phyloP scores from a whole-genome alignment of 2,329 filamentous ascomycete species.

The Blumeriella jaapii region DNA sequence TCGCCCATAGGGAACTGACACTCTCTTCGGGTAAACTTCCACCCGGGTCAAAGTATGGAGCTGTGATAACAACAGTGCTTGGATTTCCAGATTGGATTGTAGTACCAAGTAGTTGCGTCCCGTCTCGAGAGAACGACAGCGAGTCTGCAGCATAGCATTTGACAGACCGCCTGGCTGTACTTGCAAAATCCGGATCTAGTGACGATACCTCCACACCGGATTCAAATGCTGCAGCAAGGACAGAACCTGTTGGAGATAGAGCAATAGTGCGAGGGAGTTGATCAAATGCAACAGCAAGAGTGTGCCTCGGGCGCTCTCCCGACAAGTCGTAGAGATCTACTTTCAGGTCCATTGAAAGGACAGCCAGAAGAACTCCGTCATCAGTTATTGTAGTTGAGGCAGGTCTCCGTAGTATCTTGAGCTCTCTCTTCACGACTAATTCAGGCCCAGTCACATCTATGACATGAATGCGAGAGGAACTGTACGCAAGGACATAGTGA shows the following conservation, averaged over 20 bases:
- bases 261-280: slow-evolving; percentile 69
- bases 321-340: slow-evolving; percentile 74
- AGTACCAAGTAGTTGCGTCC: slow-evolving; percentile 67
- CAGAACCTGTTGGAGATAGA: slow-evolving; percentile 68
- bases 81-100: slow-evolving; percentile 53
- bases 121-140: slow-evolving; percentile 65
- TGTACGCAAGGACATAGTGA: slow-evolving; percentile 66
- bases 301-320: slow-evolving; percentile 51
- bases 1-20: slow-evolving; percentile 70
- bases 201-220: slow-evolving; percentile 83
- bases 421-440: slow-evolving; percentile 58
- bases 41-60: slow-evolving; percentile 67
- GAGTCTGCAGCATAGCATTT: slow-evolving; percentile 68
- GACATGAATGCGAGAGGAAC: slow-evolving; percentile 74
- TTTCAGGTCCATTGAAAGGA: slow-evolving; percentile 71
- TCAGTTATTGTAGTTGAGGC: slow-evolving; percentile 69
- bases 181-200: slow-evolving; percentile 48
- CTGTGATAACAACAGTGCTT: slow-evolving; percentile 65
- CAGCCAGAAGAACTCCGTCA: slow-evolving; percentile 63
- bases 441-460: slow-evolving; percentile 52
- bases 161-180: slow-evolving; percentile 61
- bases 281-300: slow-evolving; percentile 66
- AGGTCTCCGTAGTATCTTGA: slow-evolving; percentile 68
- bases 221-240: slow-evolving; percentile 75
- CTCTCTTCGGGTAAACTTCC: slow-evolving; percentile 53